These are phyloP conservation scores for Aspergillus sp. DNA, from an alignment of 2,329 filamentous ascomycete species.

Conservation along the genomic window DNA sequence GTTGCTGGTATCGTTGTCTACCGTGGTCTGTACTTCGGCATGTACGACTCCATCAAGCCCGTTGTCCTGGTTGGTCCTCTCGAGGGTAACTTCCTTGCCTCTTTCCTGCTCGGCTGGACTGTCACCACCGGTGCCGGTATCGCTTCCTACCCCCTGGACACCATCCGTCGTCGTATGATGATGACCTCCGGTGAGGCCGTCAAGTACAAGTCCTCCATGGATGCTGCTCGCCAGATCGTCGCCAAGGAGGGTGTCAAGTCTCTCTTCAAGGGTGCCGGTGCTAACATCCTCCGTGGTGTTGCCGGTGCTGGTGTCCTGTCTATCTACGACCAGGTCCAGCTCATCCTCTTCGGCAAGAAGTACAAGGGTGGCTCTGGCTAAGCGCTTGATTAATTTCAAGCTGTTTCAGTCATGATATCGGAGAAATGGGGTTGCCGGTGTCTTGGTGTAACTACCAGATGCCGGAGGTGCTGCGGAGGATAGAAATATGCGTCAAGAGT, in stretches of 20 bases:
- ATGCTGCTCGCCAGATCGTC: constrained; percentile 94
- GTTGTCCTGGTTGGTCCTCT: constrained; percentile 88
- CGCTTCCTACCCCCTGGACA: constrained; percentile 99
- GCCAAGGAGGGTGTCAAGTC: constrained; percentile 96
- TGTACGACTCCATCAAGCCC: constrained; percentile 99
- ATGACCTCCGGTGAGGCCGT: constrained; percentile 95
- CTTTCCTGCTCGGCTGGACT: constrained; percentile 96
- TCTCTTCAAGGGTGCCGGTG: constrained; percentile 99
- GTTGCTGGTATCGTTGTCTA: constrained; percentile 99
- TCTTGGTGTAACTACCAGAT: constrained; percentile 30
- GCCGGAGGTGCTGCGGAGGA: constrained; percentile 34
- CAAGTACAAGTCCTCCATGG: constrained; percentile 98
- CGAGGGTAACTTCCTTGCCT: constrained; percentile 98
- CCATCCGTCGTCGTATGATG: constrained; percentile 99
- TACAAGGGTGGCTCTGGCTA: constrained; percentile 54
- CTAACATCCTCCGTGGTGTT: constrained; percentile 99
- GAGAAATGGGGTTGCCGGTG: constrained; percentile 31
- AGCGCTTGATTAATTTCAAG: constrained; percentile 26
- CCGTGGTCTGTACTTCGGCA: constrained; percentile 99
- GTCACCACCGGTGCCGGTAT: constrained; percentile 99
- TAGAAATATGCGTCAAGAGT: constrained; percentile 49
- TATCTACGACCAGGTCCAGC: constrained; percentile 99
- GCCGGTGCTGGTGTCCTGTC: constrained; percentile 99
- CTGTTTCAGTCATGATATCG: constrained; percentile 22
- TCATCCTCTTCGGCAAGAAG: constrained; percentile 99